Evolutionary conservation across 129 eudicot species (phyloP), one percentile per base, ranked within the genome.

Genomic region (Flaveria linearis): DNA sequence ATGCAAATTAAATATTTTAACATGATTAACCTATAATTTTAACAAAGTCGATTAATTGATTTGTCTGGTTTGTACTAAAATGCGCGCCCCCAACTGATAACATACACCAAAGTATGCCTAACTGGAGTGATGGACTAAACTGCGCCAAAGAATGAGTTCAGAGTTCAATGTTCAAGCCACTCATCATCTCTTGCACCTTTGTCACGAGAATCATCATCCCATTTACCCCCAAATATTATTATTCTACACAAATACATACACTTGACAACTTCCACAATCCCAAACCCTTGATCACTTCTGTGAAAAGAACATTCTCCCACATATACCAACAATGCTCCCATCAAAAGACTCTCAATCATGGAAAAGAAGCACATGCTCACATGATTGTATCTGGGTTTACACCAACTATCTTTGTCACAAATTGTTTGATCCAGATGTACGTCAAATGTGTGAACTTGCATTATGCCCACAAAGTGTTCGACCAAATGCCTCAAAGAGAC

Each of bases 361-460:
- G 98, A 26, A 86, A 80, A 80, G 90, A 89, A 83, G 97, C 96
- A 52, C 98, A 94, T 77, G 91, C 90, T 23, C 87, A 82, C 47
- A 87, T 94, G 93, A 80, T 91, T 20, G 55, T 82, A 67, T 82
- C 97, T 23, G 97, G 96, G 85, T 94, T 94, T 79, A 18, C 16
- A 25, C 96, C 98, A 76, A 89, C 97, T 5, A 69, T 86, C 68
- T 89, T 88, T 50, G 98, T 94, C 25, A 79, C 89, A 5, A 94
- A 94, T 64, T 94, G 98, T 81, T 82, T 94, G 80, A 83, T 91
- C 26, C 92, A 88, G 26, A 49, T 88, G 86, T 91, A 91, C 64
- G 45, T 91, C 16, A 91, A 81, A 16, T 89, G 97, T 78, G 83
- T 88, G 4, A 14, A 51, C 61, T 58, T 94, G 76, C 77, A 78